Percentiles rank a stretch among this genome's conserved stretches.
These are phyloP conservation scores for Hibiscus mutabilis DNA, from an alignment of 345 rosid species.

Conservation along the genomic window DNA sequence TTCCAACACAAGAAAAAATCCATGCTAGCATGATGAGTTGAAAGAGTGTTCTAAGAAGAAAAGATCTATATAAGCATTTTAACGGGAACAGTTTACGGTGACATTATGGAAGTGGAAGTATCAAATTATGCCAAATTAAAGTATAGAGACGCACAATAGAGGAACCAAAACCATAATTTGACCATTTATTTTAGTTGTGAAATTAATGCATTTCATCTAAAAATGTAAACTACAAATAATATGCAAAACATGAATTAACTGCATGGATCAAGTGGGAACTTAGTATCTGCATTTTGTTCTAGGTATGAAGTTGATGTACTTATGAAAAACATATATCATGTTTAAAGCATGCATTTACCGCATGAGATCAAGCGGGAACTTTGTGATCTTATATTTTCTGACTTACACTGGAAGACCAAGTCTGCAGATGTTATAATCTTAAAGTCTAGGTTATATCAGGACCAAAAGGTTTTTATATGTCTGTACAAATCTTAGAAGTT, in stretches of 20 bases:
- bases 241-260: not conserved
- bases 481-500: not conserved
- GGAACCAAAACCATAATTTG: too few species aligned
- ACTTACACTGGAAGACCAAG: not conserved
- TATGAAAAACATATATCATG: not conserved
- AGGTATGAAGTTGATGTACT: not conserved
- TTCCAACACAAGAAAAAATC: too few species aligned
- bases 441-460: not conserved
- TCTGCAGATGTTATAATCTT: not conserved
- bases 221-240: not conserved
- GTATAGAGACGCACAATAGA: too few species aligned
- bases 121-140: too few species aligned
- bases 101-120: too few species aligned
- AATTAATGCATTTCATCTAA: not conserved
- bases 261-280: not conserved
- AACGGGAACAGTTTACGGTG: too few species aligned
- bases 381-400: not conserved
- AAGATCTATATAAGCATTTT: too few species aligned
- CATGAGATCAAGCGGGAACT: not conserved
- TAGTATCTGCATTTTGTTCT: not conserved
- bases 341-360: not conserved
- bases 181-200: not conserved
- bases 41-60: too few species aligned
- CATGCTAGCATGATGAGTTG: too few species aligned
- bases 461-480: not conserved